A percentile compares a stretch with the other conserved stretches of the same genome.
These are phyloP conservation scores for Neonectria magnoliae DNA, from an alignment of 2,329 filamentous ascomycete genomes.

Conservation along the genomic window DNA sequence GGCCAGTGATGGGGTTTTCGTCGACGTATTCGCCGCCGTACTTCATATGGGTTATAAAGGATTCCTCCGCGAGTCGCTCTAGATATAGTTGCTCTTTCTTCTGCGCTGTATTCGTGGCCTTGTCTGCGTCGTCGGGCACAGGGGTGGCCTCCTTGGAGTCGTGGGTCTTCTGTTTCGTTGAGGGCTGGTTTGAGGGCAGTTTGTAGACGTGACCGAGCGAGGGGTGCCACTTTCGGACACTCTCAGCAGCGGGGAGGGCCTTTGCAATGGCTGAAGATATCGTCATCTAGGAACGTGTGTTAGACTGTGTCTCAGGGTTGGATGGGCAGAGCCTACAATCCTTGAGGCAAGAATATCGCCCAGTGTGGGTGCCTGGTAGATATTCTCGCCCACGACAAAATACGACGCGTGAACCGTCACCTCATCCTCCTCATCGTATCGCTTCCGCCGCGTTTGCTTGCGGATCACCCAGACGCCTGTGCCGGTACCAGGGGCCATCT, in stretches of 20 bases:
- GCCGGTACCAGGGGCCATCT: conserved; percentile 70
- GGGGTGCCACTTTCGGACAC: conserved; percentile 64
- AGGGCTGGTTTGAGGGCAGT: conserved; percentile 45
- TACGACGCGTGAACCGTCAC: conserved; percentile 69
- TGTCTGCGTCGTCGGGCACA: conserved; percentile 52
- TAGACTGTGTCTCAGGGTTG: conserved; percentile 9
- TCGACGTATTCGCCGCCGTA: conserved; percentile 74
- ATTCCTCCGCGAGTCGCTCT: conserved; percentile 65
- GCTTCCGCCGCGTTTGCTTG: conserved; percentile 72
- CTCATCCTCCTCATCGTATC: conserved; percentile 65
- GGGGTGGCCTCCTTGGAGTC: conserved; percentile 61
- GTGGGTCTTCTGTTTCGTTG: conserved; percentile 44
- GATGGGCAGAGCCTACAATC: conserved; percentile 56
- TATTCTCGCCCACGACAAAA: conserved; percentile 72
- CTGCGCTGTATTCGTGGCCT: conserved; percentile 41
- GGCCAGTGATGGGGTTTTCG: conserved; percentile 74
- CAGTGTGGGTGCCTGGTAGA: conserved; percentile 72
- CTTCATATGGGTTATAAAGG: conserved; percentile 65
- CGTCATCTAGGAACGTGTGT: conserved; percentile 53
- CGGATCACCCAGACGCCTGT: conserved; percentile 76
- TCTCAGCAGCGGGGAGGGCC: conserved; percentile 61
- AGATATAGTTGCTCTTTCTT: conserved; percentile 54
- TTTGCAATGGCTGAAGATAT: conserved; percentile 66
- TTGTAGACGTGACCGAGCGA: conserved; percentile 64
- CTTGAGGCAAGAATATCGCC: conserved; percentile 68